Evolutionary conservation across 2,329 filamentous ascomycete genomes (phyloP).

Genomic region (Thelonectria blattea): DNA sequence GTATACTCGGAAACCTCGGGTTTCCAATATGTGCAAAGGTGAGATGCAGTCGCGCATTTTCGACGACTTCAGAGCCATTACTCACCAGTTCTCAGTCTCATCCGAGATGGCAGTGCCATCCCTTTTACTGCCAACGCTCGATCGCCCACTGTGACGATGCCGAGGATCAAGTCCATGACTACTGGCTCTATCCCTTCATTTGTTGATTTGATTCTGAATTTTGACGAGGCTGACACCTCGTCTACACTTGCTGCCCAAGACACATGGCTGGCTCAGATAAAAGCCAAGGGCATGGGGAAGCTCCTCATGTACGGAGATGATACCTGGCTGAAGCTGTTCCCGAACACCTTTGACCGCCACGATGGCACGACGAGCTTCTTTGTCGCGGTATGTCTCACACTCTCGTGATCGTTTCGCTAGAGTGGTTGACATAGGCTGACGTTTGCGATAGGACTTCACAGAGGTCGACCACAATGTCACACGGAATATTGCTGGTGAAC

Average conservation of each 20-base stretch:
- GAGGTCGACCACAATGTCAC: slow-evolving; percentile 99
- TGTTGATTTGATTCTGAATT: slow-evolving; percentile 93
- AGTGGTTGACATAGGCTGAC: slow-evolving; percentile 4
- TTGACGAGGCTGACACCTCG: slow-evolving; percentile 90
- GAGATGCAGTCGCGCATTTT: background rate
- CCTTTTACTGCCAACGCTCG: slow-evolving; percentile 95
- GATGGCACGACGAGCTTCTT: slow-evolving; percentile 99
- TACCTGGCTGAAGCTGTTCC: slow-evolving; percentile 97
- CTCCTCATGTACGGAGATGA: slow-evolving; percentile 97
- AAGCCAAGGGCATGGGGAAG: slow-evolving; percentile 71
- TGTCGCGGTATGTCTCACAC: slow-evolving; percentile 74
- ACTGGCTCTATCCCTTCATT: slow-evolving; percentile 99
- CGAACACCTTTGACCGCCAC: slow-evolving; percentile 80
- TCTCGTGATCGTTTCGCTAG: background rate
- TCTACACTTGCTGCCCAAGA: slow-evolving; percentile 89
- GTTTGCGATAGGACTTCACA: slow-evolving; percentile 77
- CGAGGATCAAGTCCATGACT: slow-evolving; percentile 93
- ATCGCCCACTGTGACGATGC: slow-evolving; percentile 99
- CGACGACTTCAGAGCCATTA: background rate
- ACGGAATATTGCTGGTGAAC: slow-evolving; percentile 79
- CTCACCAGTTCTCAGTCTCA: slow-evolving; percentile 65
- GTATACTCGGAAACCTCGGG: slow-evolving; percentile 83
- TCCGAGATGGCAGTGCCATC: slow-evolving; percentile 80
- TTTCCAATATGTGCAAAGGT: slow-evolving; percentile 90
- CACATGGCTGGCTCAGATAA: slow-evolving; percentile 95